These are phyloP conservation scores for Rosa rugosa DNA, from an alignment of 306 rosid genomes.

Conservation along the genomic window DNA sequence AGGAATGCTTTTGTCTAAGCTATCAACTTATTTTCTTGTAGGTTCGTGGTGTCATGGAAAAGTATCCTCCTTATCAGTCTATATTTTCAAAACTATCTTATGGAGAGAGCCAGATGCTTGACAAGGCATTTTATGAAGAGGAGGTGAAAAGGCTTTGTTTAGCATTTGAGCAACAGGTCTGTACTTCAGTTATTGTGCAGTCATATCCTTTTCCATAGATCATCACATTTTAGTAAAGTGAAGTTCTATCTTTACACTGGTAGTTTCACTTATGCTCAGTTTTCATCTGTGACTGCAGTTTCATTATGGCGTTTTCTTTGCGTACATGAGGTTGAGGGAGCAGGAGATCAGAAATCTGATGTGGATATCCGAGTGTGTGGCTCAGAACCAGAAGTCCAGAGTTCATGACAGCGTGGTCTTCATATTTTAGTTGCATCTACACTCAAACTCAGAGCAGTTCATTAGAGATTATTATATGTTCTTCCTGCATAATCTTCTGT, in stretches of 20 bases:
- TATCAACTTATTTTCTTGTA: conserved; percentile 23
- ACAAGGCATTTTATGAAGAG: conserved; percentile 98
- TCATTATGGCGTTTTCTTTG: conserved; percentile 93
- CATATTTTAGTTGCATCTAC: conserved; percentile 60
- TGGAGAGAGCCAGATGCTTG: conserved; percentile 98
- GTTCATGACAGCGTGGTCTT: conserved; percentile 97
- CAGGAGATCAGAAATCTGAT: conserved; percentile 94
- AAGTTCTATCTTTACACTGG: background rate
- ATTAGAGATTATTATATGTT: conserved; percentile 21
- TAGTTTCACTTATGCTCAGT: background rate
- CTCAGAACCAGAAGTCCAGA: conserved; percentile 96
- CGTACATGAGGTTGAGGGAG: conserved; percentile 97
- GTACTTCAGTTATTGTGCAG: background rate
- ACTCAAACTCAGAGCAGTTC: conserved; percentile 4
- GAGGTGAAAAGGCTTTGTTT: conserved; percentile 97
- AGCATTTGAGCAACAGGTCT: conserved; percentile 96
- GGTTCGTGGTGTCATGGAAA: conserved; percentile 93
- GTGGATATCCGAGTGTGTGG: conserved; percentile 99
- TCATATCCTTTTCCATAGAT: background rate
- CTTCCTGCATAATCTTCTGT: conserved; percentile 41
- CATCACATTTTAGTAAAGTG: background rate
- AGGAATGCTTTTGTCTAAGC: background rate
- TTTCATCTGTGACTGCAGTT: conserved; percentile 56
- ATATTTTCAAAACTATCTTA: conserved; percentile 84
- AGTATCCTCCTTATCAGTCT: conserved; percentile 92